These are phyloP conservation scores for California macrophylla DNA, from an alignment of 441 rosid species.

Conservation along the genomic window DNA sequence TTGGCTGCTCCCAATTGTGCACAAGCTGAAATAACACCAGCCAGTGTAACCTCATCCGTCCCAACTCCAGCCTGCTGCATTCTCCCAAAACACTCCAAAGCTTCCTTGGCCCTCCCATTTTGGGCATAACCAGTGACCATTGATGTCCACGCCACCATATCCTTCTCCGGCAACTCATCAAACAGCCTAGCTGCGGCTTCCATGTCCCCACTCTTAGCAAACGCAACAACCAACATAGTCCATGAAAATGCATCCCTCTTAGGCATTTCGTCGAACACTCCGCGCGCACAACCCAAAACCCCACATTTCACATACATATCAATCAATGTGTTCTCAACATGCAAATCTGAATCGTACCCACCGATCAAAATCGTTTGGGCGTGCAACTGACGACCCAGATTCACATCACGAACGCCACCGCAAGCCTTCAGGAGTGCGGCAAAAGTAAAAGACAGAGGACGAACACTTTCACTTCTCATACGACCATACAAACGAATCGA, in stretches of 20 bases:
- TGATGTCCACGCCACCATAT: slow-evolving; percentile 68
- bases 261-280: slow-evolving; percentile 68
- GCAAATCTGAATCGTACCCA: slow-evolving; percentile 47
- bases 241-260: slow-evolving; percentile 51
- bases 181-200: slow-evolving; percentile 43
- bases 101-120: slow-evolving; percentile 66
- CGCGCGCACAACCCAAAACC: slow-evolving; percentile 36
- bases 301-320: slow-evolving; percentile 55
- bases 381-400: slow-evolving; percentile 60
- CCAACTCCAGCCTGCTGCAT: slow-evolving; percentile 46
- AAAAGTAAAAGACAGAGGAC: slow-evolving; percentile 69
- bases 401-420: slow-evolving; percentile 27
- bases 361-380: slow-evolving; percentile 57
- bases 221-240: slow-evolving; percentile 58
- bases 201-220: slow-evolving; percentile 47
- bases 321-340: slow-evolving; percentile 54
- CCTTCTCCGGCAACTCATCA: slow-evolving; percentile 44
- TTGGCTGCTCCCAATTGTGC: slow-evolving; percentile 62
- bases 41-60: slow-evolving; percentile 46
- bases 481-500: slow-evolving; percentile 31
- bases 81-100: slow-evolving; percentile 42
- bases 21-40: slow-evolving; percentile 70
- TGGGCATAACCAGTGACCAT: slow-evolving; percentile 66
- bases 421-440: slow-evolving; percentile 69
- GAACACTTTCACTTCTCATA: slow-evolving; percentile 41